Conservation (phyloP, 139 green algal species). For the Ulvella scutata region DNA sequence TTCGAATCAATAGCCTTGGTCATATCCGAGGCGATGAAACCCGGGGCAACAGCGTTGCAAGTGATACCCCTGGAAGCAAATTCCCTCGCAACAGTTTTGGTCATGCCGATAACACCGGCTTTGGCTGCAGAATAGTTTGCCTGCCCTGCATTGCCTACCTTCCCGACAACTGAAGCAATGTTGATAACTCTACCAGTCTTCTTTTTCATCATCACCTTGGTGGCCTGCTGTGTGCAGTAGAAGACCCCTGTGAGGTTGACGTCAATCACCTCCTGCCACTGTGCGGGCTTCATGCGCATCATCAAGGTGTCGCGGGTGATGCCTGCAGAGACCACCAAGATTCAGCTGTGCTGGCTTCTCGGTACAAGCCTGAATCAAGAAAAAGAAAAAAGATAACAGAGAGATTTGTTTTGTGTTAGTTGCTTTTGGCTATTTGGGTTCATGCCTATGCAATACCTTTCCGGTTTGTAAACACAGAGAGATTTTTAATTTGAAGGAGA, state of each 20-base stretch:
- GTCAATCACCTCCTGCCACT: conserved; percentile 95
- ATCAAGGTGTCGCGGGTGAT: conserved; percentile 93
- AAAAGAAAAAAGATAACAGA: neutral
- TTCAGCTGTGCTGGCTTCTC: no score
- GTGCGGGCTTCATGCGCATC: conserved; percentile 96
- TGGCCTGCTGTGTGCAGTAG: conserved; percentile 71
- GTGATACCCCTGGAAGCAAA: conserved; percentile 58
- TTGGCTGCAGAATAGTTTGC: conserved; percentile 83
- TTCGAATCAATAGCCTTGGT: conserved; percentile 67
- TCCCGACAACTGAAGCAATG: conserved; percentile 90
- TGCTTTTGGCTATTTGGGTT: no score
- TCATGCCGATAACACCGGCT: conserved; percentile 75
- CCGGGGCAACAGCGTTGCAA: conserved; percentile 69
- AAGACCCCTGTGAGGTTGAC: conserved; percentile 94
- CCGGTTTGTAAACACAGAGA: neutral
- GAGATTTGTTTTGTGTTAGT: no score
- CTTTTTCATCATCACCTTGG: conserved; percentile 85
- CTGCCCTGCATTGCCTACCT: conserved; percentile 82
- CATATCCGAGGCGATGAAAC: conserved; percentile 85
- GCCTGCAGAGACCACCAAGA: no score
- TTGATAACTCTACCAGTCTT: conserved; percentile 88
- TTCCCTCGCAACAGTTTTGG: conserved; percentile 70
- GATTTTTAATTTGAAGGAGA: no score
- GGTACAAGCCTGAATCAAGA: no score
- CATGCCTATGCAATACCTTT: no score